Percentiles rank a stretch among this genome's conserved stretches.
Conservation (phyloP, 2,329 filamentous ascomycete genomes). For the Metarhizium robertsii region DNA sequence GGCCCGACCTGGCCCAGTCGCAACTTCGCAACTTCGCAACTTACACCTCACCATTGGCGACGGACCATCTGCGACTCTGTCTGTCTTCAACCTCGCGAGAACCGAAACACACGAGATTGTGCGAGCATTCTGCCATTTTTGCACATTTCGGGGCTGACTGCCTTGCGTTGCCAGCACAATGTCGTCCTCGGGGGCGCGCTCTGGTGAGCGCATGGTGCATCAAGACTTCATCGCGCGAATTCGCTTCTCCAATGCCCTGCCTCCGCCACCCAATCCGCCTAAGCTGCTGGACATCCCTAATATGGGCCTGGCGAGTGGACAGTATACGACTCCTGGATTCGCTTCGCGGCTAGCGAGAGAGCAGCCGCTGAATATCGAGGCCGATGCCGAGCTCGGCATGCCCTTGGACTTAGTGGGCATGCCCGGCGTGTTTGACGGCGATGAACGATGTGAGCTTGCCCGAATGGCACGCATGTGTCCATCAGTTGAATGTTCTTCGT, state of each 20-base stretch:
- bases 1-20: not conserved
- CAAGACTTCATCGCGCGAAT: slow-evolving; percentile 97
- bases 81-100: not conserved
- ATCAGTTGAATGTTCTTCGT: not conserved
- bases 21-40: not conserved
- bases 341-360: slow-evolving; percentile 82
- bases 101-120: not conserved
- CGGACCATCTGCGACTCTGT: not conserved
- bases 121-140: not conserved
- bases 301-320: slow-evolving; percentile 73
- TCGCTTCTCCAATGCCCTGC: slow-evolving; percentile 90
- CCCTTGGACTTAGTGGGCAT: slow-evolving; percentile 91
- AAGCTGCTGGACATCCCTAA: slow-evolving; percentile 97
- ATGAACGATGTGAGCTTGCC: slow-evolving; percentile 69
- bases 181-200: slow-evolving; percentile 26
- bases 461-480: not conserved
- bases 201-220: slow-evolving; percentile 56
- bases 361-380: slow-evolving; percentile 92
- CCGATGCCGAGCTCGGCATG: slow-evolving; percentile 96
- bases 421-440: slow-evolving; percentile 87
- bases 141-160: not conserved
- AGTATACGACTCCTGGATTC: slow-evolving; percentile 86
- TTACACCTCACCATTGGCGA: not conserved
- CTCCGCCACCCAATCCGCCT: slow-evolving; percentile 85
- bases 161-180: slow-evolving; percentile 11